A percentile compares a stretch with the other conserved stretches of the same genome.
Conservation (phyloP, 2,329 filamentous ascomycete genomes). For the Myriosclerotinia duriaeana region DNA sequence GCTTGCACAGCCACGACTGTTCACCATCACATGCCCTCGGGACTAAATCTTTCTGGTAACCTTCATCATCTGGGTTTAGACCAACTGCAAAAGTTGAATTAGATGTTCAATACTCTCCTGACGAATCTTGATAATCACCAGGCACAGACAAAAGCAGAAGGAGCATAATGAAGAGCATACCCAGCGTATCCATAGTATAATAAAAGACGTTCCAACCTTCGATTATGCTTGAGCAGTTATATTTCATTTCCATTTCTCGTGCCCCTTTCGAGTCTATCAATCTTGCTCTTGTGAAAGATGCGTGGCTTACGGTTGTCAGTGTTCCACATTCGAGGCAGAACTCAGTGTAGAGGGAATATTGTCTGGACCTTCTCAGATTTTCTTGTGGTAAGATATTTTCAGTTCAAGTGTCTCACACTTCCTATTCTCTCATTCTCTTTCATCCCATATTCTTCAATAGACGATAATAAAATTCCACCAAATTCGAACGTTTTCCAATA, state of each 20-base stretch:
- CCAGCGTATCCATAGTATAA: slow-evolving; percentile 6
- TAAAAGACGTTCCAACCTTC: background rate
- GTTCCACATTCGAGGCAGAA: background rate
- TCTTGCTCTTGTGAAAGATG: background rate
- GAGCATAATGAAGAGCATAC: background rate
- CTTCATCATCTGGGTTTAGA: background rate
- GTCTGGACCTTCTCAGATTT: too few species aligned
- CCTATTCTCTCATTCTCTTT: too few species aligned
- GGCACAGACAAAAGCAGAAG: background rate
- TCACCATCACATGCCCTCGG: background rate
- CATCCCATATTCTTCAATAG: too few species aligned
- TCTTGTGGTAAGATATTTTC: too few species aligned
- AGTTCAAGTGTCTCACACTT: too few species aligned
- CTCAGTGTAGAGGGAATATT: too few species aligned
- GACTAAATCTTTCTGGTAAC: background rate
- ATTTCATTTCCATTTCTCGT: background rate
- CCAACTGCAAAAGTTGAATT: background rate
- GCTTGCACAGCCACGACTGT: background rate
- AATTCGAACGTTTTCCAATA: too few species aligned
- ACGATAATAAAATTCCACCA: too few species aligned
- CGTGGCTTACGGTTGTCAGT: background rate
- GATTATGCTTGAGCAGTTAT: background rate
- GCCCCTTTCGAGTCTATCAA: background rate
- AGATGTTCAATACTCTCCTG: background rate
- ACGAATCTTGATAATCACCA: background rate